phyloP scores from a whole-genome alignment of 805 yeast species.

The Dipodascopsis tothii region DNA sequence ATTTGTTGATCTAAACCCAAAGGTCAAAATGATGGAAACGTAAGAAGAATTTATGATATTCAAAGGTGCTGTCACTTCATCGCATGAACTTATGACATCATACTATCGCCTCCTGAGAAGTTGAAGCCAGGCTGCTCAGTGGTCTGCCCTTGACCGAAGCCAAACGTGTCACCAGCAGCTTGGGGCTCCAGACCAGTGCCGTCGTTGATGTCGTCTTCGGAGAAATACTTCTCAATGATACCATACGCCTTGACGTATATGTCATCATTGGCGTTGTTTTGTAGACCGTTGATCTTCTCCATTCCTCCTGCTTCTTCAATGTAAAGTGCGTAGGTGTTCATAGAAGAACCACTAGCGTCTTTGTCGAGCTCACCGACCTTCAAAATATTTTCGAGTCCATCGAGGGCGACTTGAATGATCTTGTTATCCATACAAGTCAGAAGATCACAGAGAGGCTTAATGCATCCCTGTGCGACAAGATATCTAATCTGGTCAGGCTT shows the following conservation, averaged over 20 bases:
- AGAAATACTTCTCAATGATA: conserved; percentile 85
- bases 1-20: too few species aligned
- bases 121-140: conserved; percentile 41
- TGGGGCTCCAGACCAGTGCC: conserved; percentile 57
- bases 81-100: not conserved
- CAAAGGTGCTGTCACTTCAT: too few species aligned
- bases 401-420: conserved; percentile 89
- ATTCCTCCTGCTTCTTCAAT: conserved; percentile 98
- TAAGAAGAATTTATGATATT: too few species aligned
- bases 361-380: conserved; percentile 91
- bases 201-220: conserved; percentile 68
- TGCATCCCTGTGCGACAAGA: conserved; percentile 89
- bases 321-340: conserved; percentile 81
- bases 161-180: conserved; percentile 77
- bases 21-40: too few species aligned
- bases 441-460: conserved; percentile 92
- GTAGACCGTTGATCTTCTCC: conserved; percentile 91
- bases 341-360: conserved; percentile 59
- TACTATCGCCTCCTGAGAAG: conserved; percentile 29
- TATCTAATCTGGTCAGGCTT: conserved; percentile 91
- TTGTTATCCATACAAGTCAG: conserved; percentile 81
- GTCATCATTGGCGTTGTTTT: conserved; percentile 82
- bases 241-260: conserved; percentile 85
- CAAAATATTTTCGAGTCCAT: conserved; percentile 87
- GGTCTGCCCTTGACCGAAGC: conserved; percentile 62